Evolutionary conservation across 2,329 filamentous ascomycete species (phyloP).

Genomic region (Verticillium albo-atrum): DNA sequence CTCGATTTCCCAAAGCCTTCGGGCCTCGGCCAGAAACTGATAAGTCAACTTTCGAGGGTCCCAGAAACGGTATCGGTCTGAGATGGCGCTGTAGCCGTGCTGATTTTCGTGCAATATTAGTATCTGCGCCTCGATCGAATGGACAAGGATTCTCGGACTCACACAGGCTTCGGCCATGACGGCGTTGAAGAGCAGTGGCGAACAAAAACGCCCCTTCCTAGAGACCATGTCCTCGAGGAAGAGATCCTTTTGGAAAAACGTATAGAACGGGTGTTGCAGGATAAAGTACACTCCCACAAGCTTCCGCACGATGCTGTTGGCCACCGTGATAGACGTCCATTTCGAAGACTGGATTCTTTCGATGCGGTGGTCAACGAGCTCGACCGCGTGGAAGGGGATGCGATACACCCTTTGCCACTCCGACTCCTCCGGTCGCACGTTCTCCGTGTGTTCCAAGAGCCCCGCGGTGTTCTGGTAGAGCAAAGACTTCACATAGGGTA

Average conservation of each 20-base stretch:
- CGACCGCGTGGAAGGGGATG: background rate
- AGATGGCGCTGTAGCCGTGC: constrained; percentile 21
- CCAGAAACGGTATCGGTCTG: constrained; percentile 26
- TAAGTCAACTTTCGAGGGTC: constrained; percentile 26
- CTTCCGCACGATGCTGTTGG: constrained; percentile 29
- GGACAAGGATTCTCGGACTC: constrained; percentile 11
- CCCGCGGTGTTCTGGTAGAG: background rate
- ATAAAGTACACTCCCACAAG: constrained; percentile 21
- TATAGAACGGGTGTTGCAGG: constrained; percentile 30
- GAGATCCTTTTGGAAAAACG: constrained; percentile 31
- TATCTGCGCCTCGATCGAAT: too few species aligned
- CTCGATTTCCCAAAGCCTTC: constrained; percentile 28
- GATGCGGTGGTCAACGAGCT: background rate
- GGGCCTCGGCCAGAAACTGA: constrained; percentile 30
- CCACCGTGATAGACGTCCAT: constrained; percentile 30
- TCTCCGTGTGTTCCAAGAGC: background rate
- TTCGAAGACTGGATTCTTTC: constrained; percentile 18
- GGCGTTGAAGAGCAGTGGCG: constrained; percentile 32
- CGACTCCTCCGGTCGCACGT: background rate
- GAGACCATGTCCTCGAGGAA: constrained; percentile 34
- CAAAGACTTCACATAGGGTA: background rate
- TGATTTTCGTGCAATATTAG: constrained; percentile 6
- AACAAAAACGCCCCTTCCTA: constrained; percentile 27
- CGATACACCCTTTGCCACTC: background rate
- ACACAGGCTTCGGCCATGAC: constrained; percentile 31